Conservation (phyloP, 345 rosid species). For the Bruguiera gymnorhiza region DNA sequence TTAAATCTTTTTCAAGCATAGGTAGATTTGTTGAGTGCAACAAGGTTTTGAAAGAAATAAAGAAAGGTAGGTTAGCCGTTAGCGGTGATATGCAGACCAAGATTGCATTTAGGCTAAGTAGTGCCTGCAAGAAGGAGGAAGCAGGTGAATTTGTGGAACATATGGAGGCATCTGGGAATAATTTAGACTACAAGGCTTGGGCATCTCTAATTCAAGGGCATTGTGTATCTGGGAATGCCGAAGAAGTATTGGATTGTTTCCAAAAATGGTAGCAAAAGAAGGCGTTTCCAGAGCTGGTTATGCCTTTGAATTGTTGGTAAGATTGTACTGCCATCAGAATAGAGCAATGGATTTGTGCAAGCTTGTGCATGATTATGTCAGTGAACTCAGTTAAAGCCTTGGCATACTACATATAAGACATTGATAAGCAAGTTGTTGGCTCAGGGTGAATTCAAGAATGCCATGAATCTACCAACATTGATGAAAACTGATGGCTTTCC, state of each 20-base stretch:
- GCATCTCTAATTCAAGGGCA: slow-evolving; percentile 64
- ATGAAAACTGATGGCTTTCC: slow-evolving; percentile 78
- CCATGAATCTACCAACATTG: slow-evolving; percentile 50
- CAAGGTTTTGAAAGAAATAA: slow-evolving; percentile 63
- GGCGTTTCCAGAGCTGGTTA: slow-evolving; percentile 40
- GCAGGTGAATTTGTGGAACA: slow-evolving; percentile 42
- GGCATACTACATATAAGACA: slow-evolving; percentile 55
- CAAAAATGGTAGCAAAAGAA: slow-evolving; percentile 45
- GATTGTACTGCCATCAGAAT: slow-evolving; percentile 55
- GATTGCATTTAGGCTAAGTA: slow-evolving; percentile 55
- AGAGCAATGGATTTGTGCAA: slow-evolving; percentile 62
- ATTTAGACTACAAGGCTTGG: slow-evolving; percentile 55
- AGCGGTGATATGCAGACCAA: slow-evolving; percentile 44
- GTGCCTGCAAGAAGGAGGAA: slow-evolving; percentile 53
- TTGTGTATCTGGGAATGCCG: slow-evolving; percentile 63
- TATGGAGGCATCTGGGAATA: slow-evolving; percentile 47
- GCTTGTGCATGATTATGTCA: slow-evolving; percentile 42
- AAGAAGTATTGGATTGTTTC: slow-evolving; percentile 59
- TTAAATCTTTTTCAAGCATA: slow-evolving; percentile 61
- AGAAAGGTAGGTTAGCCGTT: slow-evolving; percentile 46
- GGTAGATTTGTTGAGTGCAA: slow-evolving; percentile 53
- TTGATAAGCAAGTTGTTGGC: slow-evolving; percentile 58
- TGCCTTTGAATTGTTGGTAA: slow-evolving; percentile 61
- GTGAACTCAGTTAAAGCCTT: slow-evolving; percentile 48
- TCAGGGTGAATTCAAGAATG: slow-evolving; percentile 66